These are phyloP conservation scores for Kondoa malvinella DNA, from an alignment of 768 basidiomycete genomes.

Conservation along the genomic window DNA sequence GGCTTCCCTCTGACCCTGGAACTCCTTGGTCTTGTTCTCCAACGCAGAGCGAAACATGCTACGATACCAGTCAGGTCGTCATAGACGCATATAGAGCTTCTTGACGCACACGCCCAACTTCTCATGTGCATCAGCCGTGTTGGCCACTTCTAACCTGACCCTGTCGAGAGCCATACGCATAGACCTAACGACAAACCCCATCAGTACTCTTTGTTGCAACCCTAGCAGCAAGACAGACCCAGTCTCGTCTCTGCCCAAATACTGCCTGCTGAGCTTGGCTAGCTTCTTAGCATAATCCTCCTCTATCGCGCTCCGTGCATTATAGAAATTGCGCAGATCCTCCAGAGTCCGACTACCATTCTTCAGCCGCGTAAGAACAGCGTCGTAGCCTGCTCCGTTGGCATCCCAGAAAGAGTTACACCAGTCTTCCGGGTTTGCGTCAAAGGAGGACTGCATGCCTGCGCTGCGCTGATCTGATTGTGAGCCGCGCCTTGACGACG, in stretches of 20 bases:
- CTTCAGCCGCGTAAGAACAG: slow-evolving; percentile 30
- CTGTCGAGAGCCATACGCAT: slow-evolving; percentile 56
- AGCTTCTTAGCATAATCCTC: slow-evolving; percentile 87
- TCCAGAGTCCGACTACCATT: slow-evolving; percentile 53
- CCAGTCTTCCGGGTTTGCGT: slow-evolving; percentile 44
- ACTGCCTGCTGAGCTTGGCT: slow-evolving; percentile 53
- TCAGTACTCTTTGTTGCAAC: slow-evolving; percentile 11
- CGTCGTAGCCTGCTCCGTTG: slow-evolving; percentile 31
- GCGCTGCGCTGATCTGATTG: not conserved
- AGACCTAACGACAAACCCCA: slow-evolving; percentile 13
- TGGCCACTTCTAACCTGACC: slow-evolving; percentile 64
- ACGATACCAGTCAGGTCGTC: not conserved
- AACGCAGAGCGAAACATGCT: slow-evolving; percentile 35
- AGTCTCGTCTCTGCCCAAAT: slow-evolving; percentile 75
- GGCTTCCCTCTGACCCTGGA: slow-evolving; percentile 48
- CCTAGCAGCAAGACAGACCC: slow-evolving; percentile 44
- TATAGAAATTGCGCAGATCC: slow-evolving; percentile 74
- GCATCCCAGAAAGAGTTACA: slow-evolving; percentile 93
- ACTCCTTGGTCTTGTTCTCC: slow-evolving; percentile 47
- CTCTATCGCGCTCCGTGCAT: slow-evolving; percentile 81
- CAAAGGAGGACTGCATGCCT: not conserved
- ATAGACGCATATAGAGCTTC: not conserved
- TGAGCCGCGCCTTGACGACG: not conserved
- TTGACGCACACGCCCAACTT: slow-evolving; percentile 49
- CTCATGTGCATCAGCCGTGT: slow-evolving; percentile 55